Evolutionary conservation across 306 rosid species (phyloP), one percentile per base, ranked within the genome.

Genomic region (Trifolium dubium): DNA sequence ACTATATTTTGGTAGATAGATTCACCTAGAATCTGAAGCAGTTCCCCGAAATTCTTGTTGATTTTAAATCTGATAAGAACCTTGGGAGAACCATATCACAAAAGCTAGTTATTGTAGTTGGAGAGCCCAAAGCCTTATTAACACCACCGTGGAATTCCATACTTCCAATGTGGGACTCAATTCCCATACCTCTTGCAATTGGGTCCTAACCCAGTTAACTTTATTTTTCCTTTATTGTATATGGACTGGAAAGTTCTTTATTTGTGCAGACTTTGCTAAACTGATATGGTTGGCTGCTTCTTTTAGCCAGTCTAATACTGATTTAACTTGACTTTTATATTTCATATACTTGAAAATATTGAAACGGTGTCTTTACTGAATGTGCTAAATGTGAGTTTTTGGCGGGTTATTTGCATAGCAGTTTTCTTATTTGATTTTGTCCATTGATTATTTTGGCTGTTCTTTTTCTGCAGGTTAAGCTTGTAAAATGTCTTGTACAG

Each of bases 401-500:
- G 13, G 40, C 29, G 73, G 59, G 64, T 66, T 34, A 44, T 76
- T 76, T 76, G 18, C 2, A 5, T 18, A 44, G 49, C 74, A 39
- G 64, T 60, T 75, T 37, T 50, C 40, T 40, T 31, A 40, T 65
- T 59, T 65, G 31, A 71, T 61, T 75, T 13, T 59, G 3, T 82
- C 50, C 41, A n/a, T 66, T 64, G 28, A 64, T 65, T 67, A 61
- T 67, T 64, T 53, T 61, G 31, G 70, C 64, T 50, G 32, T 76
- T 72, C 59, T 80, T 56, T 73, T 44, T 69, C 70, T 75, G 89
- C 95, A 92, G 96, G 98, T 92, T 82, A 92, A 90, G 87, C 96
- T 92, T 72, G 92, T 92, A 43, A 92, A 92, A 80, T 92, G 96
- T 77, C 81, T 92, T 75, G 88, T 92, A 79, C 91, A 90, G 83